Conservation (phyloP, 768 basidiomycete species). For the Dentipellis sp. region DNA sequence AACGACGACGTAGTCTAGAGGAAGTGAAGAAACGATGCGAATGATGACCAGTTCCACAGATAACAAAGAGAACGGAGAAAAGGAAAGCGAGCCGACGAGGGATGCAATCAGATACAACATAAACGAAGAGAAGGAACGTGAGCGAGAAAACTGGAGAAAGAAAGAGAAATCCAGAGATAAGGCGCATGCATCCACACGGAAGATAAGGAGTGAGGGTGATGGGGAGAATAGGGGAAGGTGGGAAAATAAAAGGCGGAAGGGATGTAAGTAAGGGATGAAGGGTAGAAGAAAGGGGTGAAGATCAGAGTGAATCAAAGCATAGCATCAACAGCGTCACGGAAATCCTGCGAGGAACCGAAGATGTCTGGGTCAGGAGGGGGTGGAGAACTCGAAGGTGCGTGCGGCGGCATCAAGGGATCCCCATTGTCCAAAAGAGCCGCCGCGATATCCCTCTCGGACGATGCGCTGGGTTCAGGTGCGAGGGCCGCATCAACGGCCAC, state of each 20-base stretch:
- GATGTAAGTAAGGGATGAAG: neutral
- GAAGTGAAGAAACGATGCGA: no score
- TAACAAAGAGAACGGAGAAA: no score
- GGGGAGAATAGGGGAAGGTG: no score
- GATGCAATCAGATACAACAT: no score
- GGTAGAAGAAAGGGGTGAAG: neutral
- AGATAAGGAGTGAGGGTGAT: no score
- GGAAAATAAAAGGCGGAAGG: neutral
- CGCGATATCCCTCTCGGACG: neutral
- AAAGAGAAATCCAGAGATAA: no score
- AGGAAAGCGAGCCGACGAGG: no score
- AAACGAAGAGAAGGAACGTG: no score
- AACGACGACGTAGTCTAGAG: no score
- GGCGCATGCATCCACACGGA: no score
- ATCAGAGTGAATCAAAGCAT: neutral
- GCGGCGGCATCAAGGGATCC: neutral
- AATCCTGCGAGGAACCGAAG: conserved; percentile 13
- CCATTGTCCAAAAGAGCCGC: conserved; percentile 7
- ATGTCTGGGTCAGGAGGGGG: conserved; percentile 7
- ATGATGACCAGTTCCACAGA: no score
- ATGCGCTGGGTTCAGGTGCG: neutral
- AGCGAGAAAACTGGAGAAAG: no score
- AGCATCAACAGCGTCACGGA: conserved; percentile 18
- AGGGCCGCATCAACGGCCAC: neutral
- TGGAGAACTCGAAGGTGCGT: neutral